Evolutionary conservation across 768 basidiomycete species (phyloP).

Genomic region (Symmetrospora coprosmae): DNA sequence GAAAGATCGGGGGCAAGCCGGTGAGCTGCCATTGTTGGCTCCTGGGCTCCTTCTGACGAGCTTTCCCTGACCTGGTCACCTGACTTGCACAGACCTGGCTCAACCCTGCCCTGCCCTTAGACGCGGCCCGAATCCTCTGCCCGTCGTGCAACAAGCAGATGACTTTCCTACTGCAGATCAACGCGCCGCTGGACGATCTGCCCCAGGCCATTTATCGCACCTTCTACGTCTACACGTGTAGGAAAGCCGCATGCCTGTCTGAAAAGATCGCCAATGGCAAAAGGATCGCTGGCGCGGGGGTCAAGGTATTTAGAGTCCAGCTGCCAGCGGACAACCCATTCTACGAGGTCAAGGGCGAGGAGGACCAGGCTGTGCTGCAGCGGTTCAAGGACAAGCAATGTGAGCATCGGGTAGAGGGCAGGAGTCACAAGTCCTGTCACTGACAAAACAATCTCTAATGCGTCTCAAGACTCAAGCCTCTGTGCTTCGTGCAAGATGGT

Average conservation of each 20-base stretch:
- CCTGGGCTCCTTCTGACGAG: too few species aligned
- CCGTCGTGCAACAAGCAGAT: conserved; percentile 21
- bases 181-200: conserved; percentile 27
- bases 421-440: neutral
- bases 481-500: conserved; percentile 16
- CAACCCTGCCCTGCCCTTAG: conserved; percentile 25
- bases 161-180: conserved; percentile 28
- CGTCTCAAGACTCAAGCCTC: conserved; percentile 1
- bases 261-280: neutral
- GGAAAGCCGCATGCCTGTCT: conserved; percentile 8
- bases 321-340: conserved; percentile 10
- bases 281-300: neutral
- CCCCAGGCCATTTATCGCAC: conserved; percentile 28
- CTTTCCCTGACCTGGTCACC: too few species aligned
- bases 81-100: conserved; percentile 28
- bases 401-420: neutral
- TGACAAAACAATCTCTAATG: neutral
- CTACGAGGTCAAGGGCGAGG: neutral
- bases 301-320: conserved; percentile 12
- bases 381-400: conserved; percentile 18
- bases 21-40: neutral
- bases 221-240: conserved; percentile 30
- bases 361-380: neutral
- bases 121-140: conserved; percentile 18
- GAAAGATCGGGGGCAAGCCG: conserved; percentile 28